Percentiles rank a stretch among this genome's conserved stretches.
phyloP scores from a whole-genome alignment of 139 green algal species.

The Raphidocelis subcapitata region DNA sequence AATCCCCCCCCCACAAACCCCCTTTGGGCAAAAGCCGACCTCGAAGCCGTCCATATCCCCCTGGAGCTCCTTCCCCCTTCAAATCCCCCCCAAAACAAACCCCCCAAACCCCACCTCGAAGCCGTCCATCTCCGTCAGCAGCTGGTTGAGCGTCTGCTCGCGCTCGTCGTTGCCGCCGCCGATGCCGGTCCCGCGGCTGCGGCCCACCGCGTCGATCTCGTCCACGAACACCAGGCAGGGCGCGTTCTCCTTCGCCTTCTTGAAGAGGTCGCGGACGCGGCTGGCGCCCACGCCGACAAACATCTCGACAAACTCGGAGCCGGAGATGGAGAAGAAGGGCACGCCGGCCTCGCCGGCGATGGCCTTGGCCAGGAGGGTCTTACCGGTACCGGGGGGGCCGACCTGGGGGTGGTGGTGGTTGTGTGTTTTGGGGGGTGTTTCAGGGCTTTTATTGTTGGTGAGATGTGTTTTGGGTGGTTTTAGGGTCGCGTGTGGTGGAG shows the following conservation, averaged over 20 bases:
- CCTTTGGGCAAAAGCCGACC: too few relatives aligned
- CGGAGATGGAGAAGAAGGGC: conserved; percentile 97
- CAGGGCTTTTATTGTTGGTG: conserved; percentile 3
- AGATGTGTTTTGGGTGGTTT: not conserved
- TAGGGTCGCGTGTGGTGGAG: too few relatives aligned
- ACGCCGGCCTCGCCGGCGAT: conserved; percentile 94
- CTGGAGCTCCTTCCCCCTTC: too few relatives aligned
- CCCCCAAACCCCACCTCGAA: too few relatives aligned
- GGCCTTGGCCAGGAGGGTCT: conserved; percentile 79
- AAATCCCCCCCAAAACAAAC: too few relatives aligned
- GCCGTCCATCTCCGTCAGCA: conserved; percentile 96
- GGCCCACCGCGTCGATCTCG: conserved; percentile 98
- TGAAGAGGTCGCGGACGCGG: conserved; percentile 97
- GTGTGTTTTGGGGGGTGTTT: not conserved
- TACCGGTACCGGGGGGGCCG: conserved; percentile 87
- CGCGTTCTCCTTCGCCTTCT: conserved; percentile 90
- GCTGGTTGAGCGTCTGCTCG: conserved; percentile 99
- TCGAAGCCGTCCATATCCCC: too few relatives aligned
- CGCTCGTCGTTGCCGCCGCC: conserved; percentile 99
- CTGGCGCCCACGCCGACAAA: conserved; percentile 98
- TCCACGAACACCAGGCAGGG: conserved; percentile 99
- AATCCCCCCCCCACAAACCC: too few relatives aligned
- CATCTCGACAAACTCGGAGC: conserved; percentile 99
- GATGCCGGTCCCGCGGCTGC: conserved; percentile 95
- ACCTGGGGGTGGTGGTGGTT: too few relatives aligned